Base-by-base conservation (phyloP, 202 grass and related monocot species). In the Miscanthus sacchariflorus region DNA sequence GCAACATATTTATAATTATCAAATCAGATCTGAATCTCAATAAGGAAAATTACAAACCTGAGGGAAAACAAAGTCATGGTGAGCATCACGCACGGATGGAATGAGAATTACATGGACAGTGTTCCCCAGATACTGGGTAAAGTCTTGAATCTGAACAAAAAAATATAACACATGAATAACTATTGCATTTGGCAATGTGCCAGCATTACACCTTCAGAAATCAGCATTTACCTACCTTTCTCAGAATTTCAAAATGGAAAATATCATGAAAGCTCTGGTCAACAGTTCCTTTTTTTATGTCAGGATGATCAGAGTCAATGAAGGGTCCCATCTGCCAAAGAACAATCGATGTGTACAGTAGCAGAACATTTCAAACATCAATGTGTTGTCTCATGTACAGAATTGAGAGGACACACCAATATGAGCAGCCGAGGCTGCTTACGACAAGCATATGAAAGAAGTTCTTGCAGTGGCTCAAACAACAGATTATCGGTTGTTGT, bases 241-340 rank as follows among this genome's bases (percentile, higher is more conserved):
- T 93, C 79, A 99, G 70, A 88, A 95, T 91, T 84, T 99, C 94
- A 88, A 91, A 68, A 83, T 84, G 84, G 85, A 99, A 99, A 89
- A 99, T 99, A 46, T 96, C 88, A 58, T 79, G 82, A 58, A 99
- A 96, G 46, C 86, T 86, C 70, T 82, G 72, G 66, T 95, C 91
- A 86, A 82, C 71, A 74, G 91, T 92, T 85, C 96, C 96, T 68
- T 85, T 96, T 90, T 95, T 99, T 28, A 99, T 95, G 23, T 91
- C 94, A 66, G 94, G 96, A 88, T 99, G 96, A 66, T 99, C 96
- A 78, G 94, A 96, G 72, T 99, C 96, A 52, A 99, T 89, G 92
- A 99, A 99, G 28, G 96, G 96, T 43, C 96, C 96, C 94, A 96
- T 95, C 96, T 99, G 81, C 7, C 43, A 74, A 85, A 74, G 80